Evolutionary conservation across 2,329 filamentous ascomycete genomes (phyloP).

Genomic region (Aureobasidium namibiae): DNA sequence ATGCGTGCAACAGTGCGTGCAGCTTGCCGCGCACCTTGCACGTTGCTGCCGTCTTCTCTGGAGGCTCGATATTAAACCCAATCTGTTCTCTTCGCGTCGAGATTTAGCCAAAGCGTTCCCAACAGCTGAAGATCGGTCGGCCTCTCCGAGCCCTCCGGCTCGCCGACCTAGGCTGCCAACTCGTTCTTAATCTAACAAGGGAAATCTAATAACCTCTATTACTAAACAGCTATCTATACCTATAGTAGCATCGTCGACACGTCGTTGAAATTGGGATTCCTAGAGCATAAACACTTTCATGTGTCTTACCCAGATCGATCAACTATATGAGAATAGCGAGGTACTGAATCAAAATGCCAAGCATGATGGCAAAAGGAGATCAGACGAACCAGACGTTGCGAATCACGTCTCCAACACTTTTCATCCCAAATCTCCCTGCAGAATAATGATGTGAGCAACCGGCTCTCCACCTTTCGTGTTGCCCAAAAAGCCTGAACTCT

Average conservation of each 20-base stretch:
- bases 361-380: too few relatives aligned
- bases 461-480: slow-evolving; percentile 5
- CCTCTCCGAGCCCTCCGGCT: not conserved
- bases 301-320: slow-evolving; percentile 40
- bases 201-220: not conserved
- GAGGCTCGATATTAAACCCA: not conserved
- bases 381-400: not conserved
- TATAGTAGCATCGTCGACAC: not conserved
- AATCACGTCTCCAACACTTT: not conserved
- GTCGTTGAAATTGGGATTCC: not conserved
- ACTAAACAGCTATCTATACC: not conserved
- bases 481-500: too few relatives aligned
- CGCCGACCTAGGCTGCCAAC: not conserved
- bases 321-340: too few relatives aligned
- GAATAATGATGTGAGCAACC: not conserved
- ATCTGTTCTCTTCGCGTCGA: not conserved
- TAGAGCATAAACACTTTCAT: slow-evolving; percentile 13
- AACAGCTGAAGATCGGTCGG: not conserved
- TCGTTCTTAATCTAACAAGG: not conserved
- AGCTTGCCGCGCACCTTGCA: not conserved
- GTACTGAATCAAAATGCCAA: too few relatives aligned
- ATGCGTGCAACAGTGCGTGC: slow-evolving; percentile 2
- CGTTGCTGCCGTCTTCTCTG: not conserved
- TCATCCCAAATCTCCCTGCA: not conserved
- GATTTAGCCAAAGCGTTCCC: not conserved